phyloP scores from a whole-genome alignment of 2,329 filamentous ascomycete species.

The Colletotrichum lindemuthianum region DNA sequence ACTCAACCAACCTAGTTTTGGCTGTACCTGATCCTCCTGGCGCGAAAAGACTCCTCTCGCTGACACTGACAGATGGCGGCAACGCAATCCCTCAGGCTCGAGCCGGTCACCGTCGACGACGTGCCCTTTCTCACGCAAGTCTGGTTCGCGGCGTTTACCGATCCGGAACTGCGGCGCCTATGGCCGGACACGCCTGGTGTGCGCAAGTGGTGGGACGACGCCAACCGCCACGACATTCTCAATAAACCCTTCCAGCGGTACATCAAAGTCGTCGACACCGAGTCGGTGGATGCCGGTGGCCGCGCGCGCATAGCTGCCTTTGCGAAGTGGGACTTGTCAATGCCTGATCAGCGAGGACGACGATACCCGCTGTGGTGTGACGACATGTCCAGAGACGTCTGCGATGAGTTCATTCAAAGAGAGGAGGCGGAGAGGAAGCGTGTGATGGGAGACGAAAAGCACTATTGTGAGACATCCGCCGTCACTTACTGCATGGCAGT shows the following conservation, averaged over 20 bases:
- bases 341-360: conserved; percentile 13
- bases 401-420: conserved; percentile 13
- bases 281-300: background rate
- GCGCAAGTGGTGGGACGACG: conserved; percentile 32
- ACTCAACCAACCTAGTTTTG: too few species aligned
- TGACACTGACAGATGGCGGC: background rate
- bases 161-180: conserved; percentile 15
- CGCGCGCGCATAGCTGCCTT: conserved; percentile 24
- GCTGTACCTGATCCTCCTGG: too few species aligned
- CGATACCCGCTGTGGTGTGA: conserved; percentile 25
- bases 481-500: background rate
- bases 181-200: conserved; percentile 30
- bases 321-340: conserved; percentile 31
- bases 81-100: background rate
- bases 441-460: conserved; percentile 18
- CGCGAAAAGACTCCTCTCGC: background rate
- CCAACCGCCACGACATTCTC: conserved; percentile 24
- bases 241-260: conserved; percentile 27
- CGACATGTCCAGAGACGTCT: conserved; percentile 20
- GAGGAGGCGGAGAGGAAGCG: conserved; percentile 5
- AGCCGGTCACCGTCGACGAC: conserved; percentile 4
- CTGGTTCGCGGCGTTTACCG: conserved; percentile 34
- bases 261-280: conserved; percentile 24
- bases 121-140: conserved; percentile 24
- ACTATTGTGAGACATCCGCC: conserved; percentile 9